Evolutionary conservation across 768 basidiomycete genomes (phyloP), one percentile per base, ranked within the genome.

Genomic region (Kwoniella heveanensis): DNA sequence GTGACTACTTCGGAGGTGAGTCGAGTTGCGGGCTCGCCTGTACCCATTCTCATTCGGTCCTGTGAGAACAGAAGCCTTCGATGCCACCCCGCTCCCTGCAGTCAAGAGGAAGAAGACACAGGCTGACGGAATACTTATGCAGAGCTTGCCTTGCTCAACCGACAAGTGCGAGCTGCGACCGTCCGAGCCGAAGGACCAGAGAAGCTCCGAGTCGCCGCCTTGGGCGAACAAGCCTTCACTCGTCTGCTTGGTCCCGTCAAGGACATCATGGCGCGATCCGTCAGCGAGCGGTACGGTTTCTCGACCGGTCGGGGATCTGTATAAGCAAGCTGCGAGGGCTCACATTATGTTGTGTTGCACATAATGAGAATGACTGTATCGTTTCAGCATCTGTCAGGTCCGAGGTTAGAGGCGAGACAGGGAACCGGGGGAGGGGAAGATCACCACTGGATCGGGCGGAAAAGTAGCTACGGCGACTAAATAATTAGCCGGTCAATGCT

Each of bases 1-100:
- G 95, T 7, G 94, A 99, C 78, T 99, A 98, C 83, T 99, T 99
- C 82, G 95, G 95, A 81, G 95, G 94, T 93, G 69, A 78, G 87
- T 73, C n/a, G n/a, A n/a, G n/a, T n/a, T n/a, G n/a, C n/a, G n/a
- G n/a, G n/a, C n/a, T n/a, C n/a, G n/a, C n/a, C n/a, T n/a, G n/a
- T n/a, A n/a, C n/a, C n/a, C n/a, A n/a, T n/a, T n/a, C n/a, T n/a
- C n/a, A n/a, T n/a, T n/a, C n/a, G n/a, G n/a, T n/a, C n/a, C n/a
- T n/a, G n/a, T n/a, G n/a, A n/a, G n/a, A n/a, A n/a, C n/a, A n/a
- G n/a, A n/a, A n/a, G n/a, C n/a, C n/a, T n/a, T n/a, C n/a, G n/a
- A n/a, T n/a, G n/a, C n/a, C n/a, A n/a, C n/a, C n/a, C n/a, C n/a
- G n/a, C n/a, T n/a, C n/a, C n/a, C n/a, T n/a, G n/a, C n/a, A n/a